phyloP scores from a whole-genome alignment of 2,329 filamentous ascomycete genomes.

The Sporothrix mexicana region DNA sequence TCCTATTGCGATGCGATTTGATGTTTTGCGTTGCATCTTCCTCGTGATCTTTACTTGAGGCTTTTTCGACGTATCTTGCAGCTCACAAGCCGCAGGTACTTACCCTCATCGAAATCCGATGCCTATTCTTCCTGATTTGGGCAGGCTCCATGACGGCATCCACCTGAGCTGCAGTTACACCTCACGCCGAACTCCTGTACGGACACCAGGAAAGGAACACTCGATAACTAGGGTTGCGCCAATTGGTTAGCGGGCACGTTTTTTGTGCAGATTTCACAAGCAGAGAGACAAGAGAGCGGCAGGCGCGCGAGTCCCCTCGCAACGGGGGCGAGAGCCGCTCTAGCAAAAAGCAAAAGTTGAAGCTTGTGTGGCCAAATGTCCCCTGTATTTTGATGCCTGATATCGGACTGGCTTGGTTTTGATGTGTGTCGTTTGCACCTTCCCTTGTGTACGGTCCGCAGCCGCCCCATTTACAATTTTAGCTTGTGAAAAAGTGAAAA shows the following conservation, averaged over 20 bases:
- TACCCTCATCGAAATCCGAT: not conserved
- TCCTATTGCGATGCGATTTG: not conserved
- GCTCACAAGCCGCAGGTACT: not conserved
- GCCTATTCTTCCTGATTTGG: not conserved
- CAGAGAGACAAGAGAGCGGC: not conserved
- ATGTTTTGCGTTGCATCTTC: not conserved
- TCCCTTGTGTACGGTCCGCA: slow-evolving; percentile 1
- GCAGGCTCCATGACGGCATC: slow-evolving; percentile 6
- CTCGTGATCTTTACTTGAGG: not conserved
- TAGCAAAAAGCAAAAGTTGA: too few relatives aligned
- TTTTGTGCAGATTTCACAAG: slow-evolving; percentile 28
- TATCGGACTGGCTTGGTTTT: not conserved
- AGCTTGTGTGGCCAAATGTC: not conserved
- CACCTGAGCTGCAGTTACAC: slow-evolving; percentile 21
- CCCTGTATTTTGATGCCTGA: not conserved
- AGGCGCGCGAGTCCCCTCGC: not conserved
- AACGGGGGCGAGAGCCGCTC: slow-evolving; percentile 13
- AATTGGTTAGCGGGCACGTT: slow-evolving; percentile 25
- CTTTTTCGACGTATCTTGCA: too few relatives aligned
- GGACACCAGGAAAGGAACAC: slow-evolving; percentile 29
- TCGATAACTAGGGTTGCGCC: slow-evolving; percentile 30
- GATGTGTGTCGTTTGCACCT: not conserved
- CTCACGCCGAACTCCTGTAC: slow-evolving; percentile 14
- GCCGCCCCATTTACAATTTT: slow-evolving; percentile 9
- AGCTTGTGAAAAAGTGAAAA: slow-evolving; percentile 25